phyloP scores from a whole-genome alignment of 306 rosid genomes.

The Sesbania bispinosa region DNA sequence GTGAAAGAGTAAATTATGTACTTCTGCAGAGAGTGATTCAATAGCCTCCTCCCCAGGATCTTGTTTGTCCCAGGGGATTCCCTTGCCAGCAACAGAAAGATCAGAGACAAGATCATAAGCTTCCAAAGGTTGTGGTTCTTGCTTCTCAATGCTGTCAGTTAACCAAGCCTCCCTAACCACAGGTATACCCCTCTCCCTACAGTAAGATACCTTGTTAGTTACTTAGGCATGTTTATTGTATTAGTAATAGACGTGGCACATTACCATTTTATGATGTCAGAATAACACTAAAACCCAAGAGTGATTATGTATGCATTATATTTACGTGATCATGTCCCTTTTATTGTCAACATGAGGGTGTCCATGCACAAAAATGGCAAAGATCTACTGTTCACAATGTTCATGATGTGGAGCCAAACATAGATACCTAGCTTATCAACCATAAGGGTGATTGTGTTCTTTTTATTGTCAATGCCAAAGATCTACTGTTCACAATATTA shows the following conservation, averaged over 20 bases:
- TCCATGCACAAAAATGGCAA: background rate
- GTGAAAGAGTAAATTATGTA: conserved; percentile 19
- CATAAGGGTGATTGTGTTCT: background rate
- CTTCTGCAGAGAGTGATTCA: conserved; percentile 69
- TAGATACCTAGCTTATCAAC: background rate
- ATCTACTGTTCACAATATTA: background rate
- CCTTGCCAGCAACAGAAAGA: conserved; percentile 67
- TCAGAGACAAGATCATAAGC: conserved; percentile 71
- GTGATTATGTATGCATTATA: background rate
- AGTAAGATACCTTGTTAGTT: background rate
- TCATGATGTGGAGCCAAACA: background rate
- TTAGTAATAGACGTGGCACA: background rate
- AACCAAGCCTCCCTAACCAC: conserved; percentile 78
- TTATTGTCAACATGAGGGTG: background rate
- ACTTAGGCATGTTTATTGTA: background rate
- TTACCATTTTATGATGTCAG: background rate
- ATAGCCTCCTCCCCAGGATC: conserved; percentile 77
- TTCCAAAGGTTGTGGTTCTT: conserved; percentile 76
- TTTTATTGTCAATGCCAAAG: background rate
- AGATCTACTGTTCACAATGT: background rate
- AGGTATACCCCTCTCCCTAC: conserved; percentile 65
- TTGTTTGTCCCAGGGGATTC: conserved; percentile 81
- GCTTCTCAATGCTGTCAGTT: conserved; percentile 66
- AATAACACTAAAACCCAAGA: background rate
- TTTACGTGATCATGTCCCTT: background rate